A percentile compares a stretch with the other conserved stretches of the same genome.
These are phyloP conservation scores for Oropetium thomaeum DNA, from an alignment of 176 grass and related monocot species.

Conservation along the genomic window DNA sequence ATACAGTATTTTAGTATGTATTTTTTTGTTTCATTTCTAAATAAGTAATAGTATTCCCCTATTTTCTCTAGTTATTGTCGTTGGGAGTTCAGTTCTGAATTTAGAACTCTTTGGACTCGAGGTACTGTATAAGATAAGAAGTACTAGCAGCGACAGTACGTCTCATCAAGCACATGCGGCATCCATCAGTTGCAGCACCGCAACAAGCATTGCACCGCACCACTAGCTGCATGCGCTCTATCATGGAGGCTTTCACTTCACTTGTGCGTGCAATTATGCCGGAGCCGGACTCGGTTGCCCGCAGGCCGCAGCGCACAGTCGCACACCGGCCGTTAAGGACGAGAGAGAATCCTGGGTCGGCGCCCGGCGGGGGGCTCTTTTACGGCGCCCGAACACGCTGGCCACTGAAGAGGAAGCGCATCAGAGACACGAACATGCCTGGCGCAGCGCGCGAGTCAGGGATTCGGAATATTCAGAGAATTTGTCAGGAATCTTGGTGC, in stretches of 20 bases:
- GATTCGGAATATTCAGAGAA: constrained; percentile 30
- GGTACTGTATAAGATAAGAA: not conserved
- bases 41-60: no score
- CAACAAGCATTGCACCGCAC: not conserved
- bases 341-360: not conserved
- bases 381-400: not conserved
- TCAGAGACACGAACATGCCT: constrained; percentile 6
- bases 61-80: no score
- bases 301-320: no score
- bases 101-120: not conserved
- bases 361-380: not conserved
- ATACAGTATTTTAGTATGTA: no score
- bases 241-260: constrained; percentile 22
- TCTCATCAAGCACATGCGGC: constrained; percentile 13
- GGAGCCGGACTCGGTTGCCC: not conserved
- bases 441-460: not conserved
- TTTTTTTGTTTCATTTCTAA: no score
- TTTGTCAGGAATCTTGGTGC: constrained; percentile 20
- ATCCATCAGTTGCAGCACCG: not conserved
- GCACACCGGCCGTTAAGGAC: not conserved
- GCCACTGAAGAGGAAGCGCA: constrained; percentile 1
- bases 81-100: no score
- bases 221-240: constrained; percentile 5
- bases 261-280: constrained; percentile 35
- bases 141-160: no score